Conservation (phyloP, 2,329 filamentous ascomycete genomes). For the Colletotrichum truncatum region DNA sequence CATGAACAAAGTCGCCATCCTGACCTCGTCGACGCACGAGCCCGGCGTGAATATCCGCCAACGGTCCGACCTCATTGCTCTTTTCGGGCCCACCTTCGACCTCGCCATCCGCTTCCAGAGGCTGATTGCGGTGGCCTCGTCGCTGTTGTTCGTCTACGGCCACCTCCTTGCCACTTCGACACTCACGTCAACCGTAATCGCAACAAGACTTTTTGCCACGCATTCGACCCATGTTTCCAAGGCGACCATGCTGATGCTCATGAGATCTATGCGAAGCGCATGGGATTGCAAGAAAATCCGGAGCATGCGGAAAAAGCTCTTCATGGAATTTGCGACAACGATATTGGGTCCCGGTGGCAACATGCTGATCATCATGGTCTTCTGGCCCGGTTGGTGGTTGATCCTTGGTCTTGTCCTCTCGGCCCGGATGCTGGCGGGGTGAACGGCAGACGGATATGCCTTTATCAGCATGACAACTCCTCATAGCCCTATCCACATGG, state of each 20-base stretch:
- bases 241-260: conserved; percentile 27
- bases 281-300: conserved; percentile 49
- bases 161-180: conserved; percentile 41
- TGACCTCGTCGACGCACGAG: conserved; percentile 48
- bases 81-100: conserved; percentile 44
- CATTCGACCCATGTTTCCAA: conserved; percentile 40
- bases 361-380: conserved; percentile 56
- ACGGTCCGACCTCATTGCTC: conserved; percentile 42
- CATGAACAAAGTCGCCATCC: conserved; percentile 48
- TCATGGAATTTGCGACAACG: conserved; percentile 60
- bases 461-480: conserved; percentile 7
- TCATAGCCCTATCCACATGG: not conserved
- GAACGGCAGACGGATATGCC: conserved; percentile 31
- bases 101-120: conserved; percentile 46
- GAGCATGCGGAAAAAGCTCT: conserved; percentile 55
- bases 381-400: conserved; percentile 67
- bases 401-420: conserved; percentile 47
- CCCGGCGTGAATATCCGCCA: conserved; percentile 39
- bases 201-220: conserved; percentile 39
- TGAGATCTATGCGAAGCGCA: not conserved
- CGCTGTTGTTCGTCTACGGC: conserved; percentile 42
- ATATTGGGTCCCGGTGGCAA: conserved; percentile 61
- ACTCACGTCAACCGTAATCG: conserved; percentile 38
- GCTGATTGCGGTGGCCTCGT: conserved; percentile 40
- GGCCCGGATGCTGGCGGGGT: conserved; percentile 44